Conservation (phyloP, 148 eudicot genomes). For the Simmondsia chinensis region DNA sequence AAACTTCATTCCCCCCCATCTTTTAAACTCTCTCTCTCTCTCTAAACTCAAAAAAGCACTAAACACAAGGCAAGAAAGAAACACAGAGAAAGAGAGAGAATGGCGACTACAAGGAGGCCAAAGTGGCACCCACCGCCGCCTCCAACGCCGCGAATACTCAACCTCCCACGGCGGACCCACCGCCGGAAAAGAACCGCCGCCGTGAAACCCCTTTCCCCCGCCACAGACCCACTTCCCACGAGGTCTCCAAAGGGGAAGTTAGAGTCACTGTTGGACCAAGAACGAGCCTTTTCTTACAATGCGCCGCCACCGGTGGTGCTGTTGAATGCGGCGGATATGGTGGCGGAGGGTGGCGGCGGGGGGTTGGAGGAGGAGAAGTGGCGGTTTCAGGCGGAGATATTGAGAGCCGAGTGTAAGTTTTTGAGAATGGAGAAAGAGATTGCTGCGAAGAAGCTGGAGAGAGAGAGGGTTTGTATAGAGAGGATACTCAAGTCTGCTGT, state of each 20-base stretch:
- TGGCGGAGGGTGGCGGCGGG: slow-evolving; percentile 4
- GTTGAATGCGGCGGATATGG: slow-evolving; percentile 16
- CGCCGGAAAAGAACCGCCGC: slow-evolving; percentile 38
- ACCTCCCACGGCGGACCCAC: slow-evolving; percentile 53
- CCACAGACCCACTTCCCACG: slow-evolving; percentile 1
- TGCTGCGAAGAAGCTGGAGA: slow-evolving; percentile 50
- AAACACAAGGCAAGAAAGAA: slow-evolving; percentile 9
- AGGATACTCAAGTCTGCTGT: slow-evolving; percentile 54
- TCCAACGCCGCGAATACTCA: slow-evolving; percentile 65
- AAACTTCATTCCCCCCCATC: no score
- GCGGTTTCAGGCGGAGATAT: slow-evolving; percentile 74
- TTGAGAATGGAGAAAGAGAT: slow-evolving; percentile 66
- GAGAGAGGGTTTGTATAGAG: slow-evolving; percentile 35
- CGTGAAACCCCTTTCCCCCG: background rate
- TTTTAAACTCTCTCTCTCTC: slow-evolving; percentile 12
- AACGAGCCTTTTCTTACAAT: slow-evolving; percentile 24
- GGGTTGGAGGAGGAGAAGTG: slow-evolving; percentile 42
- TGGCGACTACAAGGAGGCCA: slow-evolving; percentile 24
- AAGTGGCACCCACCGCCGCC: slow-evolving; percentile 60
- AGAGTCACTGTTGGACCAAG: slow-evolving; percentile 38
- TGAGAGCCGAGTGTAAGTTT: slow-evolving; percentile 76
- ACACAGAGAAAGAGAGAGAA: background rate
- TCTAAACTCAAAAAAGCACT: slow-evolving; percentile 6
- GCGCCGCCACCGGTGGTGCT: slow-evolving; percentile 40
- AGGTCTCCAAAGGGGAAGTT: slow-evolving; percentile 20